Base-by-base conservation (phyloP, 805 yeast genomes). In the Sugiyamaella chiloensis region DNA sequence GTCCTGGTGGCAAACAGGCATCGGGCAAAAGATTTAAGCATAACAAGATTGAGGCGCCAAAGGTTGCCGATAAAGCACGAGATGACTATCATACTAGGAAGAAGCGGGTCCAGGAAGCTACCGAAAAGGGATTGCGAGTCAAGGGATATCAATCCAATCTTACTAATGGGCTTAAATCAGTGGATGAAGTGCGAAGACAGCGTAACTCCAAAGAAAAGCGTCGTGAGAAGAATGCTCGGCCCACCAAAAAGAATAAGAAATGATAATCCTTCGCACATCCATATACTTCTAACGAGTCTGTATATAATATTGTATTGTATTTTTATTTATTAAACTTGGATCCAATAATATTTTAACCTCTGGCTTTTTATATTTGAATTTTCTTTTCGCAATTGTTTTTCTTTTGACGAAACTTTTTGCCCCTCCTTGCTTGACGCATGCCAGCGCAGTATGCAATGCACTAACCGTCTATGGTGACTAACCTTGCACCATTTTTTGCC, bases 201-300 rank as follows among this genome's bases (percentile, higher is more conserved):
- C 80, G 99, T 70, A 74, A 73, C 39, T 60, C 63, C 30, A 76
- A 81, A 67, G 95, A 89, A 52, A 75, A 87, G 68, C 76, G 84
- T 54, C 77, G 76, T 60, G 90, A 81, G 3, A 93, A 93, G 80
- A 90, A 88, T 57, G 96, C 85, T 2, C 78, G 97, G 63, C 95
- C 93, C 11, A 56, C 69, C 19, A 75, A 71, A 58, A 76, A 65
- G 58, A 62, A 72, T 42, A 40, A 40, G 31, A 6, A 19, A 34
- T 14, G 20, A 16, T 31, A 7, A 8, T 26, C 9, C 29, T n/a
- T n/a, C n/a, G n/a, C n/a, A n/a, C n/a, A n/a, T n/a, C n/a, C n/a
- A n/a, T n/a, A n/a, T n/a, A n/a, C n/a, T n/a, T n/a, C n/a, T n/a
- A n/a, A n/a, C n/a, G n/a, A n/a, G n/a, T n/a, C n/a, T n/a, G n/a